phyloP scores from a whole-genome alignment of 768 basidiomycete species.

The Tremella mesenterica region DNA sequence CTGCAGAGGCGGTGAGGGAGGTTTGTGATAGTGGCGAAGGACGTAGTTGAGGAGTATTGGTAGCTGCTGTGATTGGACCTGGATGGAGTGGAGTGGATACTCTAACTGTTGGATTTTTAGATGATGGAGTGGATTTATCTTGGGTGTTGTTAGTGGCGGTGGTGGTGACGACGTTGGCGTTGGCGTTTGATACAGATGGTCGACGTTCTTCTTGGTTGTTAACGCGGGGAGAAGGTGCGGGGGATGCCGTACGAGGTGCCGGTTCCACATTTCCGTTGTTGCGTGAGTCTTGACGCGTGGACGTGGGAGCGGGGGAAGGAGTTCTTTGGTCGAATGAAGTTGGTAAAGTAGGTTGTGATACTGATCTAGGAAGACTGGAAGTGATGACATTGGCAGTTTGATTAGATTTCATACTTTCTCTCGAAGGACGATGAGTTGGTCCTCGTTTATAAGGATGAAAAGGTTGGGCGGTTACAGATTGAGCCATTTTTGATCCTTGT shows the following conservation, averaged over 20 bases:
- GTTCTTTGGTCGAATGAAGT: background rate
- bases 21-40: constrained; percentile 59
- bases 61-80: constrained; percentile 38
- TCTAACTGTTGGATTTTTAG: constrained; percentile 14
- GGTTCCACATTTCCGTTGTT: no score
- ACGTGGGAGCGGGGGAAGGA: constrained; percentile 1
- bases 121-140: constrained; percentile 15
- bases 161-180: background rate
- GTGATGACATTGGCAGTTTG: background rate
- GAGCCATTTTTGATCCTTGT: no score
- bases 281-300: no score
- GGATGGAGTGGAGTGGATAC: constrained; percentile 34
- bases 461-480: constrained; percentile 9
- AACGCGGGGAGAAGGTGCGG: constrained; percentile 1
- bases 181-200: background rate
- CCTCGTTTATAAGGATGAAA: constrained; percentile 38
- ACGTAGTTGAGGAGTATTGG: constrained; percentile 17
- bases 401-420: constrained; percentile 14
- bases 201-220: background rate
- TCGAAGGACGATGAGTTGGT: constrained; percentile 18
- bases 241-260: background rate
- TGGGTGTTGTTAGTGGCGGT: background rate
- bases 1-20: constrained; percentile 51
- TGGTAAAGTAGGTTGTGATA: constrained; percentile 5
- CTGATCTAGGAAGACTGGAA: constrained; percentile 7